Base-by-base conservation (phyloP, 768 basidiomycete species). In the Chalciporus sphaerocephalus region DNA sequence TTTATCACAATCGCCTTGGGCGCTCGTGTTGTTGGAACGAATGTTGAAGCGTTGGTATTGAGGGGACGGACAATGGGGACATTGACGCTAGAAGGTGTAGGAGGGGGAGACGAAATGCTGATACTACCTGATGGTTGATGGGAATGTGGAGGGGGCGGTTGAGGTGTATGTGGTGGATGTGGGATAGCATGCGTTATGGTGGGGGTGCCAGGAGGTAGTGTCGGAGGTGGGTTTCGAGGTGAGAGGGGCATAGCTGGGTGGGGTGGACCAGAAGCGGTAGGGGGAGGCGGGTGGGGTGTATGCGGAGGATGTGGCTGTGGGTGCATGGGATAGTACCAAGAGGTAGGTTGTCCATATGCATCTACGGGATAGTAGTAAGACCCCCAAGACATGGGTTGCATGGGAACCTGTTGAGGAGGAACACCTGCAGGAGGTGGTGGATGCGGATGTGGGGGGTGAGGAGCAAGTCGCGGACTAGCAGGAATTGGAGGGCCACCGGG, bases 171-270 rank as follows among this genome's bases (percentile, higher is more conserved):
- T 6, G 57, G 53, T 5, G 70, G 57, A 38, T 67, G 60, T 9
- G 82, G 77, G 25, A 75, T 61, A 15, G 85, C 76, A 46, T 83
- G 85, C 3, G 78, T 44, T 44, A 78, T 69, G 2, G 81, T 85
- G n/a, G 87, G 85, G 1, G 87, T 88, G 23, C 78, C 79, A 11
- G 85, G 81, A 5, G 79, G 81, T 15, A 85, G 56, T 39, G 56
- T 67, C 11, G 69, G 71, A 39, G 76, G 72, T 25, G 73, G 76
- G 56, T 76, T 81, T 52, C 84, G 79, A 28, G 87, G 85, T 13
- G 87, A 87, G 72, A 88, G 78, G 5, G 84, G 73, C 65, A 83
- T 77, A 41, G 67, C 67, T 24, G 69, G 51, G 53, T 79, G 74
- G 38, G 72, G 73, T 21, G 72, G 73, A 23, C 68, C 58, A 39